These are phyloP conservation scores for Rubia yunnanensis DNA, from an alignment of 257 asterid species.

Conservation along the genomic window DNA sequence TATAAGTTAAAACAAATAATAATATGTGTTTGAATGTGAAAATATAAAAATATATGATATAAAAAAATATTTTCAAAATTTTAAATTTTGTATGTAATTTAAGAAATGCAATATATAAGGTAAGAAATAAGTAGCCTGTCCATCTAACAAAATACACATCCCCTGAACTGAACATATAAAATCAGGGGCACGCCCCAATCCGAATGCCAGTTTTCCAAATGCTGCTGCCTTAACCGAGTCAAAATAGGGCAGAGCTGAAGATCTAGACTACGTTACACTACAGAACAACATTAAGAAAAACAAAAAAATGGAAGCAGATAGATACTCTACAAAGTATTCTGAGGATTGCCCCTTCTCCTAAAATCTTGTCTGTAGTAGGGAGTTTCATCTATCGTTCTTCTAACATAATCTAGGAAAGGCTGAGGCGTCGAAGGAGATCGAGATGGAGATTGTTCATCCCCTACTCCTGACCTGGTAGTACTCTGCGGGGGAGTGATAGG, in stretches of 20 bases:
- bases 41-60: too few relatives aligned
- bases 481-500: constrained; percentile 61
- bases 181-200: neutral
- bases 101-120: too few relatives aligned
- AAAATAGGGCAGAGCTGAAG: neutral
- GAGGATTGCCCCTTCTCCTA: constrained; percentile 73
- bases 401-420: constrained; percentile 76
- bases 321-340: constrained; percentile 32
- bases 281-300: neutral
- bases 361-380: constrained; percentile 72
- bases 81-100: too few relatives aligned
- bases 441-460: constrained; percentile 30
- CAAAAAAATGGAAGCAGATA: neutral
- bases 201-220: neutral
- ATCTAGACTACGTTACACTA: neutral
- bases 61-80: too few relatives aligned
- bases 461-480: constrained; percentile 34
- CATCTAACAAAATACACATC: neutral
- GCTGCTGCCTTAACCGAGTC: neutral
- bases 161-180: neutral
- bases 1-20: too few relatives aligned
- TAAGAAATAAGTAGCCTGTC: too few relatives aligned
- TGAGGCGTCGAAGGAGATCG: constrained; percentile 77
- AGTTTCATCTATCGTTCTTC: constrained; percentile 84
- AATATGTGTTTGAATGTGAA: too few relatives aligned